Evolutionary conservation across 1,284 basidiomycete species (phyloP), one percentile per base, ranked within the genome.

Genomic region (Cryptococcus sp.): DNA sequence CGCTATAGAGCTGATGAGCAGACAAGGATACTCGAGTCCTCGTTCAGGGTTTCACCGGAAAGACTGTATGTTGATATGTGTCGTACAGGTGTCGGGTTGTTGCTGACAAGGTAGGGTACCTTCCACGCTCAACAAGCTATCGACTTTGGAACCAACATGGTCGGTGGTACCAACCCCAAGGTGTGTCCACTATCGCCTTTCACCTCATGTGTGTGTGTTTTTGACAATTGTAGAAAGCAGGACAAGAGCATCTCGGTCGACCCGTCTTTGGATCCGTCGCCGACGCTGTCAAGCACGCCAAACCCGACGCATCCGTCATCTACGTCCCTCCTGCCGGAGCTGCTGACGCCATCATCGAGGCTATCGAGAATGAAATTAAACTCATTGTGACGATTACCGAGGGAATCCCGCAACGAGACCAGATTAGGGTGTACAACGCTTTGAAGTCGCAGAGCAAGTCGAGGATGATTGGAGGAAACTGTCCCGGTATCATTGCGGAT

Each of bases 321-420:
- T 97, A 97, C 72, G 93, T 97, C 7, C 93, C 93, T 12, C 93
- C 93, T 33, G 86, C 92, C 12, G 80, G 80, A 47, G 92, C 92
- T 31, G 93, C 89, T 32, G 89, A 94, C 62, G 93, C 93, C 38
- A 95, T 97, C 71, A 83, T 97, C 48, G 93, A 97, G 74, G 92
- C 93, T 36, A 95, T 97, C 64, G 93, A 97, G 73, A 90, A 89
- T 62, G 93, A 97, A 74, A 92, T 97, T 76, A 84, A 86, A 18
- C 76, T 97, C 51, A 95, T 97, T 76, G 92, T 97, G 45, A 93
- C 90, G 68, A 89, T 97, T 64, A 97, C 93, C 14, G 93, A 97
- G 74, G 93, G 93, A 39, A 97, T 97, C 62, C 93, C 93, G 24
- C 93, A 97, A 71, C 79, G 85, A 18, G 93, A 97, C 70, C 92